phyloP scores from a whole-genome alignment of 768 basidiomycete genomes.

The Phanerodontia chrysosporium region DNA sequence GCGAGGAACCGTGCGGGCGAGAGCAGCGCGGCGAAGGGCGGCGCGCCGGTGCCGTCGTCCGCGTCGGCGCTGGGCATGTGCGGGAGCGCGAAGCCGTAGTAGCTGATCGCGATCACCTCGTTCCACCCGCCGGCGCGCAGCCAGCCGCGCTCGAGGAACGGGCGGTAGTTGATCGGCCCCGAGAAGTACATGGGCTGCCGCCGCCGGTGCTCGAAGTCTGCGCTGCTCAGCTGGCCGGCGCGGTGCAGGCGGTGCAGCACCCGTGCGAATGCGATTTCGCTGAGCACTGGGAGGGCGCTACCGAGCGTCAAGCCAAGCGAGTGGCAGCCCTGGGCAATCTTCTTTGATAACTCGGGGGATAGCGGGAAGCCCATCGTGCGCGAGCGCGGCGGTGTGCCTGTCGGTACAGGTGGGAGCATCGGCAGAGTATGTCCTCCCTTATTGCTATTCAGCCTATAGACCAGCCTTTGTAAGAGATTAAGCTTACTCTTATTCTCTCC shows the following conservation, averaged over 20 bases:
- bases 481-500: background rate
- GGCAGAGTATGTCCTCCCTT: conserved; percentile 60
- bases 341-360: background rate
- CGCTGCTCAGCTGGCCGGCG: conserved; percentile 42
- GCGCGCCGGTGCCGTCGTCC: conserved; percentile 32
- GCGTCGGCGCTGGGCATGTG: conserved; percentile 37
- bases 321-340: conserved; percentile 38
- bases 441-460: background rate
- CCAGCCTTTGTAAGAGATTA: background rate
- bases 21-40: conserved; percentile 38
- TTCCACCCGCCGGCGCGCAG: conserved; percentile 38
- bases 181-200: conserved; percentile 43
- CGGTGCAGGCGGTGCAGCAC: conserved; percentile 44
- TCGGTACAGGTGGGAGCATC: conserved; percentile 28
- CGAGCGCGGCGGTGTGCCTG: background rate
- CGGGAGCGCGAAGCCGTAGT: conserved; percentile 40
- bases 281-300: conserved; percentile 43
- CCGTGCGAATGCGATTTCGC: conserved; percentile 49
- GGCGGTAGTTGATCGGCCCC: conserved; percentile 49
- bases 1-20: conserved; percentile 44
- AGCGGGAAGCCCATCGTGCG: background rate
- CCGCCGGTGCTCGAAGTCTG: conserved; percentile 50
- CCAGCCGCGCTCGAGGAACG: conserved; percentile 46
- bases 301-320: conserved; percentile 45
- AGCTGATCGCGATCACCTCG: conserved; percentile 41